Conservation (phyloP, 179 eudicot genomes). For the Corrigiola litoralis region DNA sequence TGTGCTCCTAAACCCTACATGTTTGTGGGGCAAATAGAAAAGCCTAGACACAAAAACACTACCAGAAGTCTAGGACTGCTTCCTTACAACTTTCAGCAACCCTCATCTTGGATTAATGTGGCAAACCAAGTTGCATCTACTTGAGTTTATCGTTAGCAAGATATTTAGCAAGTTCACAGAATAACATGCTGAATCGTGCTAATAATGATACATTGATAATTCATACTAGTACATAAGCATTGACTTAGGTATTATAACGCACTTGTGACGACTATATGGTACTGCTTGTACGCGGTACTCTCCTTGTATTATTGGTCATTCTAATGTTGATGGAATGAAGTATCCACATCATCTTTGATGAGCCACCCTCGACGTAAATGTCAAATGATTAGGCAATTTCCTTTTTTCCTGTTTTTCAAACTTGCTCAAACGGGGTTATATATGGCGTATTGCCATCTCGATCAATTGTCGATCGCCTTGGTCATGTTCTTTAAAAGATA, state of each 20-base stretch:
- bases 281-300: conserved; percentile 2
- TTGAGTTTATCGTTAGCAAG: neutral
- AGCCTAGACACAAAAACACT: neutral
- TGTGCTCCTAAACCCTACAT: conserved; percentile 13
- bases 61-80: too few relatives aligned
- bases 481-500: neutral
- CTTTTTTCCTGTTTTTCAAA: neutral
- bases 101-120: neutral
- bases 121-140: neutral
- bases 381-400: neutral
- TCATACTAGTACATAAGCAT: neutral
- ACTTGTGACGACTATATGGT: neutral
- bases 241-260: neutral
- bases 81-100: too few relatives aligned
- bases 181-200: too few relatives aligned
- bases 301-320: neutral
- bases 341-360: neutral
- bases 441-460: neutral
- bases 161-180: neutral
- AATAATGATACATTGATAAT: neutral
- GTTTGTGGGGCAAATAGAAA: neutral
- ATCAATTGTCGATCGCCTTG: neutral
- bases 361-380: neutral
- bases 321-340: neutral
- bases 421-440: too few relatives aligned